Evolutionary conservation across 75 land plant genomes (phyloP).

Genomic region (Picea sitchensis): DNA sequence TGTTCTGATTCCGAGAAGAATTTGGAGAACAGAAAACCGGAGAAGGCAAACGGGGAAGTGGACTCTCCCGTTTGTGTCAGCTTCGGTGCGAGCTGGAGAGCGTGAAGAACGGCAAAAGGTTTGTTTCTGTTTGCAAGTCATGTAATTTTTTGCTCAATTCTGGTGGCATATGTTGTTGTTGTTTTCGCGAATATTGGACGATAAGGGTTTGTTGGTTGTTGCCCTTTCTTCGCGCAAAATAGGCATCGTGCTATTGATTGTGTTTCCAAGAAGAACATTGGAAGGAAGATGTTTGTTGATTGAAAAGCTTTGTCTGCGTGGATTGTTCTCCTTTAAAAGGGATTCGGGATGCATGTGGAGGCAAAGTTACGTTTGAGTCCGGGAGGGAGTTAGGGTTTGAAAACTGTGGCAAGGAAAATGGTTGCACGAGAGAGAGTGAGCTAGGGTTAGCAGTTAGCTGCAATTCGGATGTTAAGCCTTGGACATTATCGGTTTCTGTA

Average conservation of each 20-base stretch:
- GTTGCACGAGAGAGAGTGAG: not conserved
- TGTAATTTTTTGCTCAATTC: constrained; percentile 3
- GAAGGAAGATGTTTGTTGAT: constrained; percentile 13
- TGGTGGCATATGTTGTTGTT: not conserved
- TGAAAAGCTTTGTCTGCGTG: constrained; percentile 20
- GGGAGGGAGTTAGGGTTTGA: constrained; percentile 7
- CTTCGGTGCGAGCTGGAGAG: not conserved
- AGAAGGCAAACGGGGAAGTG: not conserved
- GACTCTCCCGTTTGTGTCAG: not conserved
- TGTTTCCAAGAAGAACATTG: constrained; percentile 8
- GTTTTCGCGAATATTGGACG: not conserved
- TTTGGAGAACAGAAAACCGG: not conserved
- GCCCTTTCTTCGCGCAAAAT: too few species aligned
- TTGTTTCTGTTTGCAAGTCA: not conserved
- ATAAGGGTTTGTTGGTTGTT: not conserved
- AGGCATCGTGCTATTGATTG: too few species aligned
- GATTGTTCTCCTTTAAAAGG: constrained; percentile 28
- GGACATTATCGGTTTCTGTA: not conserved
- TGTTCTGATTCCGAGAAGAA: not conserved
- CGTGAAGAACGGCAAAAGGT: not conserved
- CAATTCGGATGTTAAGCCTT: not conserved
- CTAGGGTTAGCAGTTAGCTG: not conserved
- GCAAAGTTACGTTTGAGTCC: not conserved
- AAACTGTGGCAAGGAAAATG: constrained; percentile 2
- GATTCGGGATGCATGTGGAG: not conserved